Evolutionary conservation across 208 protist genomes (phyloP).

Genomic region (Wallacemonas rigidus): DNA sequence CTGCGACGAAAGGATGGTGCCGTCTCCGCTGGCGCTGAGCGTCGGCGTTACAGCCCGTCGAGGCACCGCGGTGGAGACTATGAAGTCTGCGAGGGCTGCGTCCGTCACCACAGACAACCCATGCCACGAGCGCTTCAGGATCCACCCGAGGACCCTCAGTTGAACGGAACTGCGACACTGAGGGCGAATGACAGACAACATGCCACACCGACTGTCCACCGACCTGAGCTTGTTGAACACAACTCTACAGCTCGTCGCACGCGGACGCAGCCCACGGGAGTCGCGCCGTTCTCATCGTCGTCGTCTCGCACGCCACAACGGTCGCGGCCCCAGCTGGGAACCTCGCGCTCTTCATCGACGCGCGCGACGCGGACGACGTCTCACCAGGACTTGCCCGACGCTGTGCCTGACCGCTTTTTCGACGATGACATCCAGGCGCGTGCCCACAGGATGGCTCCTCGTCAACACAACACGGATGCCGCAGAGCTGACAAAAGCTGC

Average conservation of each 20-base stretch:
- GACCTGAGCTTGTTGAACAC: background rate
- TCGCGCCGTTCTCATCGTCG: background rate
- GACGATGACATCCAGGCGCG: constrained; percentile 12
- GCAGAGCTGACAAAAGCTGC: background rate
- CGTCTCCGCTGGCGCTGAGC: background rate
- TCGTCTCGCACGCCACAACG: background rate
- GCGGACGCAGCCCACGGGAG: no score
- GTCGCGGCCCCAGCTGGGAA: background rate
- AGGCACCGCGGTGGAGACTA: constrained; percentile 34
- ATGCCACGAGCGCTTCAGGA: constrained; percentile 2
- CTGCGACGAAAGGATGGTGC: background rate
- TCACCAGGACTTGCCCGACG: background rate
- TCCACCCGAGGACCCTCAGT: background rate
- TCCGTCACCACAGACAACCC: constrained; percentile 7
- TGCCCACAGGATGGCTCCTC: background rate
- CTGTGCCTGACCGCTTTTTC: constrained; percentile 6
- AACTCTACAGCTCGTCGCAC: no score
- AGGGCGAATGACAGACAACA: background rate
- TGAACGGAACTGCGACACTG: background rate
- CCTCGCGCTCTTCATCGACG: no score
- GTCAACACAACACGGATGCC: background rate
- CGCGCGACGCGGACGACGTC: background rate
- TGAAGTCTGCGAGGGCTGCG: constrained; percentile 38
- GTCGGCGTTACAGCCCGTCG: constrained; percentile 39
- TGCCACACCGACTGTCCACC: background rate